Percentiles rank a stretch among this genome's conserved stretches.
These are phyloP conservation scores for Fusarium protoensiforme DNA, from an alignment of 2,329 filamentous ascomycete species.

Conservation along the genomic window DNA sequence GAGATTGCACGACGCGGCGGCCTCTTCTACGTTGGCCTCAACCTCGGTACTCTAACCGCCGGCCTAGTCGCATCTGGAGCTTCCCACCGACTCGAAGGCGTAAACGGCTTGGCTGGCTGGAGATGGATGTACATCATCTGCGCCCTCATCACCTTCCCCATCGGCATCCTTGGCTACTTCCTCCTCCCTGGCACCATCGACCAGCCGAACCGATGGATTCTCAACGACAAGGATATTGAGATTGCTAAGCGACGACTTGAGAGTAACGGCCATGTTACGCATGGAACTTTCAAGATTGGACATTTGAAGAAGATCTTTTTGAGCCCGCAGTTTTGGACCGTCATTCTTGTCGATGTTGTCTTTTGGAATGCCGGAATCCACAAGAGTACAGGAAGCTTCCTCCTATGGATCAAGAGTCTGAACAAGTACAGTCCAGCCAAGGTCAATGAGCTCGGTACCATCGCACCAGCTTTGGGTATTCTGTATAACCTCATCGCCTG, in stretches of 20 bases:
- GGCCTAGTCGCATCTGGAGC: constrained; percentile 59
- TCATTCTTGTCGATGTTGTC: constrained; percentile 62
- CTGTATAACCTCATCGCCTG: neutral
- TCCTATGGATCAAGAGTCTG: constrained; percentile 68
- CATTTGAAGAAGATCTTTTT: constrained; percentile 43
- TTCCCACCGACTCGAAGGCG: constrained; percentile 31
- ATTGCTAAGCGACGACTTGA: constrained; percentile 57
- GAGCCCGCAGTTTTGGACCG: constrained; percentile 60
- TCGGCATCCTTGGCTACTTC: constrained; percentile 61
- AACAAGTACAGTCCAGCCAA: constrained; percentile 49
- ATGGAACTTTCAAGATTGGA: constrained; percentile 42
- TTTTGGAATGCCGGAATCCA: constrained; percentile 66
- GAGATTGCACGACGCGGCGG: constrained; percentile 60
- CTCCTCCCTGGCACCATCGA: constrained; percentile 60
- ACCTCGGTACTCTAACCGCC: constrained; percentile 62
- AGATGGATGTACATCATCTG: constrained; percentile 67
- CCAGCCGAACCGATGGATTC: constrained; percentile 58
- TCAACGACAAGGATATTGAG: constrained; percentile 59
- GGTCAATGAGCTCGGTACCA: neutral
- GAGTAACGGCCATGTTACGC: constrained; percentile 52
- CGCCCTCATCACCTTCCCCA: constrained; percentile 63
- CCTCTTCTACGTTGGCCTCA: constrained; percentile 60
- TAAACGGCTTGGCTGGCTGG: constrained; percentile 59
- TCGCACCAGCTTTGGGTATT: neutral
- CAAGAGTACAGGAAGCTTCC: constrained; percentile 59